Evolutionary conservation across 192 early-diverging fungal species (phyloP).

Genomic region (Chytriomyces confervae): DNA sequence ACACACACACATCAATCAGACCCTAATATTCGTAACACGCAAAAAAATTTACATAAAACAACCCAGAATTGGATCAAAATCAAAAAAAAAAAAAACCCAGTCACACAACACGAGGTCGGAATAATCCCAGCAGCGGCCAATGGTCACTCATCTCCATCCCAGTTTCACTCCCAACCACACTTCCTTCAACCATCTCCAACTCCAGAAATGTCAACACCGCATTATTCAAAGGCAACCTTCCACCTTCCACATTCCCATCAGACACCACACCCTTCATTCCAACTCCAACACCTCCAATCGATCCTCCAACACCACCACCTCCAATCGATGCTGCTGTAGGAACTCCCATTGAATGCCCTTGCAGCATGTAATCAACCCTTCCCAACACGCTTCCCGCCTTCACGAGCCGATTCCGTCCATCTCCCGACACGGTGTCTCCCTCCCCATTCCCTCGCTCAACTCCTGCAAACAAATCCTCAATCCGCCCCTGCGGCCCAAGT

Average conservation of each 20-base stretch:
- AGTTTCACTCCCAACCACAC: constrained; percentile 3
- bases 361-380: constrained; percentile 28
- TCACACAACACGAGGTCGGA: constrained; percentile 9
- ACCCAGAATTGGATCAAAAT: too few species aligned
- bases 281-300: not conserved
- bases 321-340: not conserved
- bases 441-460: not conserved
- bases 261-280: too few species aligned
- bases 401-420: constrained; percentile 28
- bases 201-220: constrained; percentile 22
- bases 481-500: not conserved
- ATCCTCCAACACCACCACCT: not conserved
- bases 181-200: constrained; percentile 32
- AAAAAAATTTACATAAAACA: too few species aligned
- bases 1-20: too few species aligned
- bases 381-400: constrained; percentile 31
- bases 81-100: not conserved
- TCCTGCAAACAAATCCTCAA: not conserved
- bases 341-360: not conserved
- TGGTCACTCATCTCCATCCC: constrained; percentile 37
- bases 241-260: not conserved
- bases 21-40: too few species aligned
- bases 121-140: constrained; percentile 28
- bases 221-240: not conserved
- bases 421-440: constrained; percentile 16